Conservation (phyloP, 441 rosid species). For the Populus hybrid region DNA sequence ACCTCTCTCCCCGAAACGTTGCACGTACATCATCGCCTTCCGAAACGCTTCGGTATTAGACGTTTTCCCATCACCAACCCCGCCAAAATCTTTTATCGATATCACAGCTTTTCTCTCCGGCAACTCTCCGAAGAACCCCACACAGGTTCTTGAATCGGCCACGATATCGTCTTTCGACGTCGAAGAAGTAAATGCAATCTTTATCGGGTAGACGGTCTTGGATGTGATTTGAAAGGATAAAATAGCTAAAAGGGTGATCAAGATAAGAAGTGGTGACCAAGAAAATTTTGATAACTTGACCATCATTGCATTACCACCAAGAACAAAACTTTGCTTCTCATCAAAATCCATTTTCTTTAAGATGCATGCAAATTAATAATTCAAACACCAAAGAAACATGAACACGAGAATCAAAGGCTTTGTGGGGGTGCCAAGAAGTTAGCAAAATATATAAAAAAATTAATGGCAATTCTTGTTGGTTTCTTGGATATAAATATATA, state of each 20-base stretch:
- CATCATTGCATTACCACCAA: conserved; percentile 10
- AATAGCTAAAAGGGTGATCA: conserved; percentile 43
- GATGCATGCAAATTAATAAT: neutral
- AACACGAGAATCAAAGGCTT: neutral
- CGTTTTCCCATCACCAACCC: conserved; percentile 76
- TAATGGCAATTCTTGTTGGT: neutral
- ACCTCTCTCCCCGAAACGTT: conserved; percentile 42
- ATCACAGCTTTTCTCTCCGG: conserved; percentile 44
- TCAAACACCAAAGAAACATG: neutral
- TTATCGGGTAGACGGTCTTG: conserved; percentile 34
- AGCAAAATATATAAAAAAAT: neutral
- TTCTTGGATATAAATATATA: neutral
- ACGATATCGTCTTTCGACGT: neutral
- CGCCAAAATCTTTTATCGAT: conserved; percentile 81
- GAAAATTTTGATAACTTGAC: conserved; percentile 36
- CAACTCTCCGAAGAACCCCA: conserved; percentile 31
- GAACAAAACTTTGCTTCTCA: conserved; percentile 25
- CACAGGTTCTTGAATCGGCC: conserved; percentile 30
- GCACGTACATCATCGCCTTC: conserved; percentile 52
- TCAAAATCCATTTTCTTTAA: conserved; percentile 38
- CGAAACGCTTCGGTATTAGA: conserved; percentile 74
- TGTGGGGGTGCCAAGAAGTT: neutral
- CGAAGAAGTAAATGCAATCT: neutral
- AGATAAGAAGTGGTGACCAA: conserved; percentile 46
- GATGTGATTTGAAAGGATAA: conserved; percentile 61